Base-by-base conservation (phyloP, 2,329 filamentous ascomycete species). In the Macrophomina tecta region DNA sequence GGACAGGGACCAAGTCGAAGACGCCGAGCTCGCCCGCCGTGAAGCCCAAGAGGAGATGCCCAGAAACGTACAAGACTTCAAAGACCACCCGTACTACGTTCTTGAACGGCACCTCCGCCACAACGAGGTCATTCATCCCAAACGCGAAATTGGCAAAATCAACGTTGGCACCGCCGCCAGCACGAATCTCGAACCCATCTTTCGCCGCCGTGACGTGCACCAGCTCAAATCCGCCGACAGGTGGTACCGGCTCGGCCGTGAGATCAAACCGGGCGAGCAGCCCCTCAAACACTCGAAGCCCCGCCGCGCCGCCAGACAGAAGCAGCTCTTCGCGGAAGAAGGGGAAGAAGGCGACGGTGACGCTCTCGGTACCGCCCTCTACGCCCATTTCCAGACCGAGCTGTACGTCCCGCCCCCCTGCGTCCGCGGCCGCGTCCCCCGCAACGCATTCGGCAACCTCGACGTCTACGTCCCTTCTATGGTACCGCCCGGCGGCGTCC, bases 201-300 rank as follows among this genome's bases (percentile, higher is more conserved):
- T 92, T 75, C 88, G 94, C 30, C 87, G 95, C 3, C 85, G 84
- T 56, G 92, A 98, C 75, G 92, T 99, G 0, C 89, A 92, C 63
- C 74, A 88, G 5, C 93, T 93, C 1, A 87, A 89, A 69, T 96
- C 89, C 69, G 89, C 88, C 3, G 93, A 97, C 71, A 93, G 91
- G 69, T 99, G 95, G 96, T 97, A 95, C 77, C 89, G 94, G 2
- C 80, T 94, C 68, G 95, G 95, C 0, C 86, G 93, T 32, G 90
- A 93, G 69, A 87, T 99, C 7, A 92, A 88, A 66, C 58, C 68
- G 0, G 88, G 90, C 14, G 92, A 97, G 76, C 90, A 95, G 66
- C 92, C 95, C 0, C 84, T 91, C 14, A 98, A 97, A 75, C 90
- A 90, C 75, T 77, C 82, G 40, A 78, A 52, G 77, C 76, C 72